phyloP scores from a whole-genome alignment of 371 early-diverging fungal species.

The Lichtheimia hyalospora region DNA sequence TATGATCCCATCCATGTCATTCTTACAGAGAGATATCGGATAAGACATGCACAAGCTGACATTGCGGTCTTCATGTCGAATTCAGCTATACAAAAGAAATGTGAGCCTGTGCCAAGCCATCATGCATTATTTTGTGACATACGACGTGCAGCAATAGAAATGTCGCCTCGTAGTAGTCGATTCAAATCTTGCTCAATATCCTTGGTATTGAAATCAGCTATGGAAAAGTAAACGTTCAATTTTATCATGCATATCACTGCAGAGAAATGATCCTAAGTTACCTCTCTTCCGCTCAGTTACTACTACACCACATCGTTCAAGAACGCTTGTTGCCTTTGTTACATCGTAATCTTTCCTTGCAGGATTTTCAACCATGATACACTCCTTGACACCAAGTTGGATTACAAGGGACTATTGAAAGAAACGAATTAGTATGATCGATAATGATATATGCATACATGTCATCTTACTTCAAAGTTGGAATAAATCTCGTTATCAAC shows the following conservation, averaged over 20 bases:
- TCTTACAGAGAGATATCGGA: constrained; percentile 19
- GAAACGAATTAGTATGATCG: no score
- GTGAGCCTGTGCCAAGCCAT: no score
- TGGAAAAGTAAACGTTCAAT: background rate
- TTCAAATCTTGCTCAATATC: constrained; percentile 87
- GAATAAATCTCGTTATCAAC: constrained; percentile 90
- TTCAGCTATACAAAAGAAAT: constrained; percentile 56
- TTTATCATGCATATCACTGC: background rate
- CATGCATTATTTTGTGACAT: constrained; percentile 20
- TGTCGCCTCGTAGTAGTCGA: constrained; percentile 72
- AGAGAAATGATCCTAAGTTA: constrained; percentile 6
- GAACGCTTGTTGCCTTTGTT: constrained; percentile 62
- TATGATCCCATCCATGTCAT: background rate
- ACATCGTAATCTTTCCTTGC: constrained; percentile 65
- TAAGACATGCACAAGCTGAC: constrained; percentile 71
- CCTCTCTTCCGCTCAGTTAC: constrained; percentile 66
- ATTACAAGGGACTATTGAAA: constrained; percentile 71
- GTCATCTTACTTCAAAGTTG: constrained; percentile 74
- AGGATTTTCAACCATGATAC: constrained; percentile 68
- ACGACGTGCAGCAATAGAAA: constrained; percentile 68
- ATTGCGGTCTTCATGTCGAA: constrained; percentile 81
- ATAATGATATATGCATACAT: background rate
- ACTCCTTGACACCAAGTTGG: constrained; percentile 92
- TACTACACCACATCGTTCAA: constrained; percentile 77
- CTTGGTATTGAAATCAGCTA: constrained; percentile 66